A percentile compares a stretch with the other conserved stretches of the same genome.
These are phyloP conservation scores for Penicillium palitans DNA, from an alignment of 2,329 filamentous ascomycete species.

Conservation along the genomic window DNA sequence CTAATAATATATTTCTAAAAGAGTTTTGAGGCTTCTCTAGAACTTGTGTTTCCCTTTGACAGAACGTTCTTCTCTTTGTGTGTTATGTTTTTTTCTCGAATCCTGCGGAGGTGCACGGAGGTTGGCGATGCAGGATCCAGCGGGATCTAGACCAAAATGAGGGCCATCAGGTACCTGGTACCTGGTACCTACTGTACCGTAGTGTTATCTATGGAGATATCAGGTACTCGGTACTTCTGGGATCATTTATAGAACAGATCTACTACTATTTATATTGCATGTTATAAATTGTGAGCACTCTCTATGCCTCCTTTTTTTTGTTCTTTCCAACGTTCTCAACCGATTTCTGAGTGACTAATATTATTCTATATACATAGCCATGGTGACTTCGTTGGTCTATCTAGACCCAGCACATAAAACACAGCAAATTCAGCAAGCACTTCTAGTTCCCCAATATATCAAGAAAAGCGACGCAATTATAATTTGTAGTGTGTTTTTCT, in stretches of 20 bases:
- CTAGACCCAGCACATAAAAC: not conserved
- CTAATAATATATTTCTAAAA: not conserved
- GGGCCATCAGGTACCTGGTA: not conserved
- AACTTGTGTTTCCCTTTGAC: not conserved
- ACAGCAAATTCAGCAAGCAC: not conserved
- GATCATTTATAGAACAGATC: not conserved
- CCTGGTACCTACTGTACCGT: not conserved
- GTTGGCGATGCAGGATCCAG: conserved; percentile 20
- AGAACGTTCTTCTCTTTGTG: not conserved
- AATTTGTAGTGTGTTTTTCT: not conserved
- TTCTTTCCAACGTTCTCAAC: not conserved
- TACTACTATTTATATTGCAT: not conserved
- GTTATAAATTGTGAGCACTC: not conserved
- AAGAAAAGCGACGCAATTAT: not conserved
- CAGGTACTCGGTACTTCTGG: not conserved
- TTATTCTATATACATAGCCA: not conserved
- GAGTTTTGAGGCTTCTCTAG: not conserved
- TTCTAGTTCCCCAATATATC: not conserved
- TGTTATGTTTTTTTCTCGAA: not conserved
- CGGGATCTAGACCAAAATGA: conserved; percentile 24
- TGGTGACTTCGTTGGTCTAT: not conserved
- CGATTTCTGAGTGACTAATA: not conserved
- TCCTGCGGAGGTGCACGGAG: conserved; percentile 8
- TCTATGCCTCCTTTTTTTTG: not conserved
- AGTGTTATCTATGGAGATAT: not conserved